Evolutionary conservation across 176 grass and related monocot genomes (phyloP).

Genomic region (Hyparrhenia diplandra): DNA sequence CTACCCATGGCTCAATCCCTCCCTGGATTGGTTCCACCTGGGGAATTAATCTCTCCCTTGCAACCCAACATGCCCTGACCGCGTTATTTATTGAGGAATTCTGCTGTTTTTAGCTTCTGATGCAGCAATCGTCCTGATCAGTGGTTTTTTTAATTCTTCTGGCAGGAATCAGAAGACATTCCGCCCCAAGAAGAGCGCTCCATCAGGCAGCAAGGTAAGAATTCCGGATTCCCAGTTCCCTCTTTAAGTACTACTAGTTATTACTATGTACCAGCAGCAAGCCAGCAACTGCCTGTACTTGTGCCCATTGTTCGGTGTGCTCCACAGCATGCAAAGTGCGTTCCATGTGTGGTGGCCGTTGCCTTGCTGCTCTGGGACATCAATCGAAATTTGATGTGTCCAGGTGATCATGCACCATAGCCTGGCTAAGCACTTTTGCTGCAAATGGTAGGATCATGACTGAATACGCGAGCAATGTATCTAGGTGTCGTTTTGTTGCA

Average conservation of each 20-base stretch:
- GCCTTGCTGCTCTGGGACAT: background rate
- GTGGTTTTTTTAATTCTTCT: background rate
- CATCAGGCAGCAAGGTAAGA: constrained; percentile 88
- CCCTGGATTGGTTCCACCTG: no score
- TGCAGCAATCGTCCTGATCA: background rate
- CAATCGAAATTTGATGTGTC: background rate
- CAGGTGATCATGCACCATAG: background rate
- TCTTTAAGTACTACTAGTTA: background rate
- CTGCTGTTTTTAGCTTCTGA: background rate
- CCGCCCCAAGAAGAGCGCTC: constrained; percentile 93
- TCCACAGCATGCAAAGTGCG: background rate
- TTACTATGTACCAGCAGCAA: background rate
- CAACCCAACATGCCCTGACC: no score
- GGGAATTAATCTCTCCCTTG: no score
- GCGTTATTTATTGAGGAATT: background rate
- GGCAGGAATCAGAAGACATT: constrained; percentile 96
- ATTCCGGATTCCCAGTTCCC: background rate
- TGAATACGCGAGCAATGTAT: background rate
- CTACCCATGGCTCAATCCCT: no score
- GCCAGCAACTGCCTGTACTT: background rate
- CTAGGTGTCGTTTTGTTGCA: background rate
- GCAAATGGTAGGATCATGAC: background rate
- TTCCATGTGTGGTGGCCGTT: background rate
- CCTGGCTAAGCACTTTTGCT: background rate
- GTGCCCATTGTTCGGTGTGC: background rate